phyloP scores from a whole-genome alignment of 306 rosid genomes.

The Delonix regia region DNA sequence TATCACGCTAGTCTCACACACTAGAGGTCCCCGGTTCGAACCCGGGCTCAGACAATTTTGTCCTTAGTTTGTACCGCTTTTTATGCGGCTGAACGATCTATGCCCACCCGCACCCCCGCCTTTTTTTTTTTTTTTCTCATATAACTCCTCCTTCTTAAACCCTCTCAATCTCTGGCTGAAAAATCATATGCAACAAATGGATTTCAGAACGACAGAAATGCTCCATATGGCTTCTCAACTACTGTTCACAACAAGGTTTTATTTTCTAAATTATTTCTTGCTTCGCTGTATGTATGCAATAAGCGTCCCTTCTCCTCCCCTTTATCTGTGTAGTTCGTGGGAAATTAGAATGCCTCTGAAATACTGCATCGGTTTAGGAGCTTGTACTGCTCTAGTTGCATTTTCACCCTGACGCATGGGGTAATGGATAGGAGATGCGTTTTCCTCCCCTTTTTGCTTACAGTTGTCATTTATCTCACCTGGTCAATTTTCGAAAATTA shows the following conservation, averaged over 20 bases:
- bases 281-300: neutral
- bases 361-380: neutral
- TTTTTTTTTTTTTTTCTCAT: no score
- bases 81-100: no score
- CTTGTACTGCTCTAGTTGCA: neutral
- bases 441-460: neutral
- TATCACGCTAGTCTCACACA: conserved; percentile 74
- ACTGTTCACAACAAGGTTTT: conserved; percentile 49
- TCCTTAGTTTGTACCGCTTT: no score
- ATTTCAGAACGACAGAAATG: conserved; percentile 3
- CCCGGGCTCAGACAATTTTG: conserved; percentile 66
- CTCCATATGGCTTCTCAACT: conserved; percentile 26
- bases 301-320: neutral
- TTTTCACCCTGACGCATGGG: neutral
- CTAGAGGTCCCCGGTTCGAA: conserved; percentile 72
- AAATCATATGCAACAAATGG: conserved; percentile 38
- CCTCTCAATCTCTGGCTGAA: conserved; percentile 26
- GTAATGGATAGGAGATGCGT: neutral
- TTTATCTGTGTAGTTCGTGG: neutral
- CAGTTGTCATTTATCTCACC: neutral
- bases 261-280: neutral
- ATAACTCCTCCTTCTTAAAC: conserved; percentile 27
- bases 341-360: neutral
- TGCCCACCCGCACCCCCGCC: no score
- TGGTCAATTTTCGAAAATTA: neutral